Evolutionary conservation across 495 filamentous ascomycete genomes (phyloP).

Genomic region (Annulohypoxylon bovei): DNA sequence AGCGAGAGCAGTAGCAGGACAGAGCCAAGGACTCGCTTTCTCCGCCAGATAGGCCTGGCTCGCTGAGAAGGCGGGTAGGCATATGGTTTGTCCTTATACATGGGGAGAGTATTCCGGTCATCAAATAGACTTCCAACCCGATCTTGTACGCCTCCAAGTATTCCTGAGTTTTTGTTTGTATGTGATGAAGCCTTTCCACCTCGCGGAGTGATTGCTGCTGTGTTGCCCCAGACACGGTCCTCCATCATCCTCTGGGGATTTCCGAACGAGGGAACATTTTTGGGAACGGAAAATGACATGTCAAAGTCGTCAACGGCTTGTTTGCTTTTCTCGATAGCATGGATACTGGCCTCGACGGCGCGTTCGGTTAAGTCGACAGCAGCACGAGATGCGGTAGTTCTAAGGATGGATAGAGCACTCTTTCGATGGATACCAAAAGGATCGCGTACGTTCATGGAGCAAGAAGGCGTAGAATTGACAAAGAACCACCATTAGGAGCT

Average conservation of each 20-base stretch:
- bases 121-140: conserved; percentile 57
- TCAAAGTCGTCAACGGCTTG: conserved; percentile 53
- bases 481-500: conserved; percentile 27
- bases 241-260: conserved; percentile 74
- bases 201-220: conserved; percentile 45
- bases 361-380: conserved; percentile 53
- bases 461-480: conserved; percentile 20
- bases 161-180: conserved; percentile 48
- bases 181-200: conserved; percentile 27
- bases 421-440: conserved; percentile 62
- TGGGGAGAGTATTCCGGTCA: conserved; percentile 74
- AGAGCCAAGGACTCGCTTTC: conserved; percentile 57
- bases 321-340: conserved; percentile 55
- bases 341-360: conserved; percentile 52
- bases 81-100: conserved; percentile 99
- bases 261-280: conserved; percentile 75
- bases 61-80: conserved; percentile 67
- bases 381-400: conserved; percentile 51
- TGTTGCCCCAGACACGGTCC: conserved; percentile 71
- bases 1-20: conserved; percentile 59
- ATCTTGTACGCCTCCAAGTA: conserved; percentile 58
- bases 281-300: conserved; percentile 75
- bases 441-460: conserved; percentile 63
- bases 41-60: conserved; percentile 58
- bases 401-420: conserved; percentile 57